Evolutionary conservation across 2,329 filamentous ascomycete genomes (phyloP), one percentile per base, ranked within the genome.

Genomic region (Alternaria burnsii): DNA sequence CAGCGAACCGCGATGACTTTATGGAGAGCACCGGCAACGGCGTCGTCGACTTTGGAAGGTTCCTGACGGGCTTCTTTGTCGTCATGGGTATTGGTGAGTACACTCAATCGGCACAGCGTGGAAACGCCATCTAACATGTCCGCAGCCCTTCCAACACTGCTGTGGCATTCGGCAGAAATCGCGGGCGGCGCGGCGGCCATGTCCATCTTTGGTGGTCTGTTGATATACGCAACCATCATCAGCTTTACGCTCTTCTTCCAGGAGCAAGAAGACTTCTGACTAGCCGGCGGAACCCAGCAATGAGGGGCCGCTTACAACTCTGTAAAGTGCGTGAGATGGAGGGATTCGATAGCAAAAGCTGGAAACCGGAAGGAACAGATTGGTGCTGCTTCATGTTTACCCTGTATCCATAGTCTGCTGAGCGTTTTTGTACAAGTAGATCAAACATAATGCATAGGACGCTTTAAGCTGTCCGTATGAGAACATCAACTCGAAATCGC

Each of bases 221-320:
- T 99, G 77, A 99, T 99, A 78, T 99, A 99, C 81, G 92, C 93
- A 58, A 99, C 95, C 50, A 97, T 99, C 77, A 96, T 99, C 81
- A 95, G 91, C 82, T 99, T 99, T 80, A 90, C 91, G 68, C 91
- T 97, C 89, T 99, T 98, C 83, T 99, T 99, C 85, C 91, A 94
- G 78, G 94, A 98, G 81, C 93, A 98, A 78, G 91, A 97, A 76
- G 95, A 98, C 72, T 99, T 98, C 79, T 98, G 82, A 72, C 71
- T 74, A 69, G 64, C 69, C 65, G 73, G 70, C 63, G 68, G 63
- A 55, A 67, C 62, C 51, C 67, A 73, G 38, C 28, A 65, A 62
- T 70, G 52, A 67, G 44, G 47, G 38, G 24, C 55, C 47, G 41
- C 47, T 52, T 12, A 60, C 41, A 43, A 53, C 55, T 16, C 32